Percentiles rank a stretch among this genome's conserved stretches.
Evolutionary conservation across 306 rosid species (phyloP).

Genomic region (Prunus fruticosa): DNA sequence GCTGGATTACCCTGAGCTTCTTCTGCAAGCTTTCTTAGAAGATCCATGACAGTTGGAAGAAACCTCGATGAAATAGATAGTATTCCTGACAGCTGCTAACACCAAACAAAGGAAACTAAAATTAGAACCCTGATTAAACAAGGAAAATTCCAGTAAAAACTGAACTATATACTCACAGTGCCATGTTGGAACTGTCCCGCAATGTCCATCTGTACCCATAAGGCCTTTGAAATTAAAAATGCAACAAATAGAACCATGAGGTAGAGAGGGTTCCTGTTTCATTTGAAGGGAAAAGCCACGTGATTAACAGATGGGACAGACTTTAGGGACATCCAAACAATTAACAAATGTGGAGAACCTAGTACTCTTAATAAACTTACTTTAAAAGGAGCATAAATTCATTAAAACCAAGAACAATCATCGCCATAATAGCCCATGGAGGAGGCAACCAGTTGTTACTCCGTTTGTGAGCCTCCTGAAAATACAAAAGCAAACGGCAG

Average conservation of each 20-base stretch:
- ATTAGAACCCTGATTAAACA: neutral
- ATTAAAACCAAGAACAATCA: constrained; percentile 77
- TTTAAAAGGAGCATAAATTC: constrained; percentile 83
- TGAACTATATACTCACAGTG: constrained; percentile 46
- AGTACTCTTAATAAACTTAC: constrained; percentile 38
- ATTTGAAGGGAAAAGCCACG: constrained; percentile 21
- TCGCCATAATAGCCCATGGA: constrained; percentile 83
- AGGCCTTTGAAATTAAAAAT: constrained; percentile 61
- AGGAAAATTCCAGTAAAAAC: neutral
- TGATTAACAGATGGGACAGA: neutral
- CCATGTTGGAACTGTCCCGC: constrained; percentile 64
- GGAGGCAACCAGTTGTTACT: constrained; percentile 90
- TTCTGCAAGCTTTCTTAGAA: constrained; percentile 73
- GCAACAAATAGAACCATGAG: constrained; percentile 58
- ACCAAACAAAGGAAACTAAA: constrained; percentile 10
- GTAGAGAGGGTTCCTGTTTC: constrained; percentile 82
- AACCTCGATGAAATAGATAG: constrained; percentile 65
- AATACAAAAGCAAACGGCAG: constrained; percentile 1
- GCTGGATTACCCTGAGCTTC: constrained; percentile 59
- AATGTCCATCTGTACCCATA: constrained; percentile 84
- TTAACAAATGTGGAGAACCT: neutral
- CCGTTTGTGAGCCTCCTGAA: constrained; percentile 82
- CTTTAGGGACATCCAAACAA: neutral
- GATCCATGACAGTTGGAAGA: constrained; percentile 78
- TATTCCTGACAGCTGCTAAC: constrained; percentile 67